Base-by-base conservation (phyloP, 495 filamentous ascomycete species). In the Clavariopsis aquatica region DNA sequence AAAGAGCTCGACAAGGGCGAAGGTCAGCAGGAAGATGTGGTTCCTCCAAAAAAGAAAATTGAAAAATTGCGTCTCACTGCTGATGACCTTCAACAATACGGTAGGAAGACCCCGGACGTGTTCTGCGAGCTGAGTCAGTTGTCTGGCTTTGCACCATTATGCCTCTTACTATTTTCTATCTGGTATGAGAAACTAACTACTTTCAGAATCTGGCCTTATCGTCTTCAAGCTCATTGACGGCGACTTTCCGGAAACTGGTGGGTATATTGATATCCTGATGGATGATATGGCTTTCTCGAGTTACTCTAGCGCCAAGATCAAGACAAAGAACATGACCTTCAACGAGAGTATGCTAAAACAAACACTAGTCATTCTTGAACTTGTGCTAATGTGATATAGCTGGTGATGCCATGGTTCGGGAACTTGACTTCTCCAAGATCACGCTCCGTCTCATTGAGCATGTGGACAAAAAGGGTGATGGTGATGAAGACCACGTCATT, bases 241-340 rank as follows among this genome's bases (percentile, higher is more conserved):
- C 27, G 84, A 95, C 43, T 80, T 98, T 62, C 82, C 88, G 17
- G 87, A 89, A 60, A 85, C 79, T 49, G 84, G 92, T 68, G 87
- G 86, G 23, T 86, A 90, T 69, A 78, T 99, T 34, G 93, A 99
- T 71, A 86, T 98, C 20, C 72, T 95, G 49, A 93, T 98, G 76
- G 94, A 99, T 75, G 94, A 99, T 70, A 91, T 92, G 82, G 82
- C 89, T 47, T 98, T 93, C 82, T 90, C 94, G 1, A 87, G 92
- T 1, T 97, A 95, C 71, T 78, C 80, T n/a, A 92, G 91, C 15
- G 82, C 87, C 9, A 91, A 87, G 60, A 84, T 92, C 28, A 87
- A 82, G 67, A 79, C 80, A 6, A 87, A 81, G 62, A 77, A 82
- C 1, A 80, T 83, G 60, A 89, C 83, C 41, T 89, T 96, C 70